Base-by-base conservation (phyloP, 1,139 yeast genomes). In the Sugiyamaella grinbergsii region DNA sequence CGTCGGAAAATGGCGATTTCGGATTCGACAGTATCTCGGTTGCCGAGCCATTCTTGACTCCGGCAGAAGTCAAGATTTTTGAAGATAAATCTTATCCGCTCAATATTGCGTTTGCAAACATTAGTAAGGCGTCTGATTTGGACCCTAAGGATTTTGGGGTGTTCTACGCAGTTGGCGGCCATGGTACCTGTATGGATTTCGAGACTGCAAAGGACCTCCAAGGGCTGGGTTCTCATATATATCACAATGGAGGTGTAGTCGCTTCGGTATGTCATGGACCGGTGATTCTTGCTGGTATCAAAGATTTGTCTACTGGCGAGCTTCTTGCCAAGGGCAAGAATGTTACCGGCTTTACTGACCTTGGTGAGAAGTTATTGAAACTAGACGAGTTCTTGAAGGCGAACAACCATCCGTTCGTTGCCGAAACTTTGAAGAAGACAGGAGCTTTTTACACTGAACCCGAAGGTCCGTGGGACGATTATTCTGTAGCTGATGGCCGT, bases 251-350 rank as follows among this genome's bases (percentile, higher is more conserved):
- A 31, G 85, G 85, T 44, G 75, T 80, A 37, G 77, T 82, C 23
- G 65, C 81, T 36, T 83, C 86, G 13, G 85, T 82, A 19, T 82
- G 88, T 67, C 88, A 82, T 58, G 88, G 86, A 4, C 84, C 85
- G 11, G 75, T 76, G 37, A 72, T 81, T 55, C 77, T 82, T 52
- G 76, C 72, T 31, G 71, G 73, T 43, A 65, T 81, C 56, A 70
- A 63, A 39, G 78, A 76, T 56, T 60, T 67, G 43, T 57, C 64
- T 19, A 71, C 74, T 29, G 81, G 81, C 38, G 69, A 73, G 48
- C 67, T 70, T 8, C 60, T 82, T 49, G 70, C 77, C 54, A 67
- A 77, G 57, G 85, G 82, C 49, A 79, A 76, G 65, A 72, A 70
- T 29, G 71, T 79, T 46, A 81, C 87, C 23, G 86, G 86, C 1